A percentile compares a stretch with the other conserved stretches of the same genome.
phyloP scores from a whole-genome alignment of 257 asterid species.

The Cruciata laevipes region DNA sequence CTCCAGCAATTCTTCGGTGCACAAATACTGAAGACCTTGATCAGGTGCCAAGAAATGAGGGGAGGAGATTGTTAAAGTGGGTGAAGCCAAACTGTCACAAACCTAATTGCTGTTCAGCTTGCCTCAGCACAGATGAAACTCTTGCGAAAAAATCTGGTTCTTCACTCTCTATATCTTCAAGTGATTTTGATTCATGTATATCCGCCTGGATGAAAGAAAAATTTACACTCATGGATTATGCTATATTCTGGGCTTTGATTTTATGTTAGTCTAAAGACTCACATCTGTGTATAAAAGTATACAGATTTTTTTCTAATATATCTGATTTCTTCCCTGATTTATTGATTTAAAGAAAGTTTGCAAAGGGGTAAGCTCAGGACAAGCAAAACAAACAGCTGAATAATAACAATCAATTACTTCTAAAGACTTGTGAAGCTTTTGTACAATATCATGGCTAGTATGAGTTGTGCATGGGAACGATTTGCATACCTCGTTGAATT shows the following conservation, averaged over 20 bases:
- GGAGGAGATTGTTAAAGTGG: neutral
- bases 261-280: neutral
- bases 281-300: neutral
- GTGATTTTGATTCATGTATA: conserved; percentile 78
- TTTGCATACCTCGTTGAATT: conserved; percentile 68
- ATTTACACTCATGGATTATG: neutral
- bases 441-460: conserved; percentile 5
- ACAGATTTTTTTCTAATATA: neutral
- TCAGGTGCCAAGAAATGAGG: neutral
- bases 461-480: neutral
- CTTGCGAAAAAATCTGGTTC: conserved; percentile 66
- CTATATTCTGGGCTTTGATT: neutral
- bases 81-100: conserved; percentile 15
- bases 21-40: neutral
- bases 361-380: neutral
- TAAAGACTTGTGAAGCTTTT: neutral
- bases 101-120: conserved; percentile 70
- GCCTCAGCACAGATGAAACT: conserved; percentile 69
- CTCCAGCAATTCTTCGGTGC: neutral
- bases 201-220: conserved; percentile 51
- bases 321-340: neutral
- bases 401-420: neutral
- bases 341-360: neutral
- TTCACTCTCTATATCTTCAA: conserved; percentile 55
- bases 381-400: neutral